Evolutionary conservation across 768 basidiomycete genomes (phyloP), one percentile per base, ranked within the genome.

Genomic region (Termitomyces sp.): DNA sequence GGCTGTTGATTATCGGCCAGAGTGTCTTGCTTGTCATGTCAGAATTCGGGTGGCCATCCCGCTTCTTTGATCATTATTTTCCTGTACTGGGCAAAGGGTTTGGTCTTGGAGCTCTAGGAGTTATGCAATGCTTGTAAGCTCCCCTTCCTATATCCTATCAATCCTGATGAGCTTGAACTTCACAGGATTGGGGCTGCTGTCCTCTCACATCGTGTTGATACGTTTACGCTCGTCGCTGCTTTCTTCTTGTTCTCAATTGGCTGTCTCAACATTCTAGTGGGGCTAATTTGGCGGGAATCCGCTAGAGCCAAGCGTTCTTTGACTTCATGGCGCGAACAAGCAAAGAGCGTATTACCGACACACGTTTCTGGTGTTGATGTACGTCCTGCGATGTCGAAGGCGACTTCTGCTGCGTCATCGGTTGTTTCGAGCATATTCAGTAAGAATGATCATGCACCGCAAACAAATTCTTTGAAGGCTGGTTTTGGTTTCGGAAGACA

Each of bases 231-330:
- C 67, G 93, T 93, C 60, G 79, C 92, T 5, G 92, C 89, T 48
- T 95, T 95, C 79, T 87, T 96, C 77, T 82, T 96, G 60, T 96
- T 96, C 76, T 81, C 92, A 52, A 67, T 96, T 57, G 94, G 93
- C n/a, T 93, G 91, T 71, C 72, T 96, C 55, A 93, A 96, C 75
- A 85, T 93, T 63, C 70, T 93, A 58, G 76, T 86, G 60, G 88
- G 88, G 43, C 80, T 91, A 62, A 80, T 88, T 68, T 90, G 85
- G 79, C 83, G 85, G 55, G 77, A 79, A 62, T 76, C 75, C 1
- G 84, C 82, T 57, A 87, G 85, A 63, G 59, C 71, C 20, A 85
- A 83, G 63, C 82, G 87, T 20, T 85, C 83, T 56, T 72, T 91
- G 63, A 83, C 75, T 18, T 75, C 79, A 18, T 90, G 87, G 88